Evolutionary conservation across 2,329 filamentous ascomycete species (phyloP).

Genomic region (Parastagonospora nodorum): DNA sequence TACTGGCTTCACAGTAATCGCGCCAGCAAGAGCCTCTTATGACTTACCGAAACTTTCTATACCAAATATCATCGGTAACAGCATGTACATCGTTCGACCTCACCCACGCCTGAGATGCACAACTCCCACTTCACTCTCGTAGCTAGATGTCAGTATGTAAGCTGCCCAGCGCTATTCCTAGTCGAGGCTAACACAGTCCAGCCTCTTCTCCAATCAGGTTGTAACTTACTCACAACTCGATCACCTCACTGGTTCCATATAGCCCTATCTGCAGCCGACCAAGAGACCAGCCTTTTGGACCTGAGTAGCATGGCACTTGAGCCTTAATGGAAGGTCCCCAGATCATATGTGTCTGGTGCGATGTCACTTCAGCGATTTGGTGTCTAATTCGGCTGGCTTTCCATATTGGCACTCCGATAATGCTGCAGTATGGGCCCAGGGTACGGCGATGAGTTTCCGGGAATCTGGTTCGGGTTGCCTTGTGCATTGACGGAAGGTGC

Average conservation of each 20-base stretch:
- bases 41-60: no score
- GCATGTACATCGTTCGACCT: no score
- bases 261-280: constrained; percentile 14
- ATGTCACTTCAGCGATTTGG: constrained; percentile 16
- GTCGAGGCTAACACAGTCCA: neutral
- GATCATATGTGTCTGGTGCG: constrained; percentile 6
- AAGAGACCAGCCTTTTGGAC: constrained; percentile 8
- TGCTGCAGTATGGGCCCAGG: constrained; percentile 13
- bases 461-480: constrained; percentile 15
- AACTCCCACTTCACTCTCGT: no score
- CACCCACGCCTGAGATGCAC: no score
- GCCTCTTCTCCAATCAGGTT: constrained; percentile 2
- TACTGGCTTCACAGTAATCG: no score
- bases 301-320: constrained; percentile 12
- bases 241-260: constrained; percentile 11
- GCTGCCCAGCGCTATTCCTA: neutral
- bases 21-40: no score
- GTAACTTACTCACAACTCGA: neutral
- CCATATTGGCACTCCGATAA: neutral
- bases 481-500: constrained; percentile 15
- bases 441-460: constrained; percentile 15
- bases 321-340: constrained; percentile 16
- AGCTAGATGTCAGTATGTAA: neutral
- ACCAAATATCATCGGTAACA: no score
- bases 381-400: constrained; percentile 3